These are phyloP conservation scores for Catharanthus roseus DNA, from an alignment of 257 asterid genomes.

Conservation along the genomic window DNA sequence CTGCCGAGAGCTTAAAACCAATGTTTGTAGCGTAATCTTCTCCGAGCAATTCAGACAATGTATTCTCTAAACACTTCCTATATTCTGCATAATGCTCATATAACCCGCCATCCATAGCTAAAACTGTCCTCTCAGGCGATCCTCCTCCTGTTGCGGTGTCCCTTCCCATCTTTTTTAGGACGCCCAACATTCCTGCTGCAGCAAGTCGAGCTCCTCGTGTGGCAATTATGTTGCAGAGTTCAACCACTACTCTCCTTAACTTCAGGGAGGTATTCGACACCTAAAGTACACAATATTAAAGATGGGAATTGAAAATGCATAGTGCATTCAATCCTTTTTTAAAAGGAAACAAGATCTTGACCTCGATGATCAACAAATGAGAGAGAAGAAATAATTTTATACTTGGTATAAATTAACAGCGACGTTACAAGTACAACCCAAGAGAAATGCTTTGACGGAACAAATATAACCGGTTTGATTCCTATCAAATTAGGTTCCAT, in stretches of 20 bases:
- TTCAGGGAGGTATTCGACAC: conserved; percentile 55
- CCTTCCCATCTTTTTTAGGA: conserved; percentile 73
- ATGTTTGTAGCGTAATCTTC: conserved; percentile 34
- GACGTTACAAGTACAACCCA: too few relatives aligned
- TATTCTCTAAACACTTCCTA: conserved; percentile 50
- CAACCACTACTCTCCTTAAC: conserved; percentile 44
- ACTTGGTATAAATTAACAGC: background rate
- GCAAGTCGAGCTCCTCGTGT: conserved; percentile 86
- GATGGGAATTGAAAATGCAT: conserved; percentile 1
- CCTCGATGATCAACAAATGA: background rate
- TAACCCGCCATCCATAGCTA: conserved; percentile 85
- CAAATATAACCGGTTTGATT: background rate
- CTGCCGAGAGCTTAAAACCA: conserved; percentile 57
- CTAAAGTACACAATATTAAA: conserved; percentile 27
- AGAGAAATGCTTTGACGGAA: background rate
- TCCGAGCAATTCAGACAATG: conserved; percentile 55
- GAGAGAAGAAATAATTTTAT: background rate
- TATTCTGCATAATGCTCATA: conserved; percentile 68
- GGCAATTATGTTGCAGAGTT: conserved; percentile 59
- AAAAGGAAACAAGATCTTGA: background rate
- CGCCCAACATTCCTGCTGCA: conserved; percentile 67
- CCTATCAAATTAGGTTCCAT: background rate
- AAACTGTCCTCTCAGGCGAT: conserved; percentile 42
- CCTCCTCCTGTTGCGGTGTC: conserved; percentile 37
- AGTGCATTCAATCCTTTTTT: background rate